These are phyloP conservation scores for Antrodiella citrinella DNA, from an alignment of 768 basidiomycete species.

Conservation along the genomic window DNA sequence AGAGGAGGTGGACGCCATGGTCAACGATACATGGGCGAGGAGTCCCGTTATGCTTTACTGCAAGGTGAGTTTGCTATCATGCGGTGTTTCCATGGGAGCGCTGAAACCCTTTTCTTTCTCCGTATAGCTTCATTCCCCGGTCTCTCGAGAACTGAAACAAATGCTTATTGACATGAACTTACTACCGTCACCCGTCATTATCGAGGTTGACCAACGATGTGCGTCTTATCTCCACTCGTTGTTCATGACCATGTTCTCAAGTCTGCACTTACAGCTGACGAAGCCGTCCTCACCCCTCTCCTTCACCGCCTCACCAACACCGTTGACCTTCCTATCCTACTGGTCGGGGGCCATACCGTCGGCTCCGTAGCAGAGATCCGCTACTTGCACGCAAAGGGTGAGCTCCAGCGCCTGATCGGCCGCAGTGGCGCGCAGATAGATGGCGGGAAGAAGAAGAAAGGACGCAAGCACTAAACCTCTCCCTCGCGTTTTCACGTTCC, in stretches of 20 bases:
- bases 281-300: conserved; percentile 51
- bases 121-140: conserved; percentile 50
- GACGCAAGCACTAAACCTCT: conserved; percentile 21
- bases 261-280: conserved; percentile 44
- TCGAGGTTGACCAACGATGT: conserved; percentile 64
- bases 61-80: conserved; percentile 36
- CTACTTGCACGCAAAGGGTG: conserved; percentile 38
- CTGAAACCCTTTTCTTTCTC: conserved; percentile 2
- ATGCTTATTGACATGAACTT: conserved; percentile 50
- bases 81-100: conserved; percentile 1
- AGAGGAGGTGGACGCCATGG: conserved; percentile 52
- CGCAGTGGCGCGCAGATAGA: conserved; percentile 53
- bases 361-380: conserved; percentile 40
- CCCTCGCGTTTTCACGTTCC: no score
- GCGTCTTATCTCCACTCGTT: conserved; percentile 7
- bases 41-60: conserved; percentile 73
- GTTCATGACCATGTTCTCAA: background rate
- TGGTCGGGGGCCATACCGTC: conserved; percentile 60
- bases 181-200: conserved; percentile 52
- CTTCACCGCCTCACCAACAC: conserved; percentile 51
- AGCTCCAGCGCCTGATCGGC: conserved; percentile 40
- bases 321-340: conserved; percentile 52
- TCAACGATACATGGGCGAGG: conserved; percentile 59
- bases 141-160: conserved; percentile 58
- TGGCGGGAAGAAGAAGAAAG: conserved; percentile 44